Evolutionary conservation across 1,284 basidiomycete genomes (phyloP).

Genomic region (Heliocybe sulcata): DNA sequence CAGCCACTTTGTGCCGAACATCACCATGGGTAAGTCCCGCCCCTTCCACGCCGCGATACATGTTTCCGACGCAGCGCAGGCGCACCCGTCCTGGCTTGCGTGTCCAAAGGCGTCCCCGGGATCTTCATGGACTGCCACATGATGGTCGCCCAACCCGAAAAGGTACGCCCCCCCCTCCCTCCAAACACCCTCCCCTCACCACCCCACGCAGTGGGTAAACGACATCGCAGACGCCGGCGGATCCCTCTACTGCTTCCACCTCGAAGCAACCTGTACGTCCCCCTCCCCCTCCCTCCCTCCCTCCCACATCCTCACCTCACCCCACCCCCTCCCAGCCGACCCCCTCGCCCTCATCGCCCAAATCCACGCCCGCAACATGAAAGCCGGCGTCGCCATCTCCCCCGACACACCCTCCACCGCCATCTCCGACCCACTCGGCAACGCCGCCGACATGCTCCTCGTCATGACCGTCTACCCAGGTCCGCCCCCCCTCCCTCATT

Average conservation of each 20-base stretch:
- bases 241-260: conserved; percentile 93
- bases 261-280: conserved; percentile 85
- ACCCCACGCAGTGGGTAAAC: conserved; percentile 76
- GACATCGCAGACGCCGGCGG: conserved; percentile 96
- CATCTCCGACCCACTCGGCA: conserved; percentile 78
- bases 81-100: conserved; percentile 82
- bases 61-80: conserved; percentile 38
- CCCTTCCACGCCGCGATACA: background rate
- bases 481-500: conserved; percentile 17
- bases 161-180: conserved; percentile 37
- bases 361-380: conserved; percentile 78
- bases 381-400: conserved; percentile 90
- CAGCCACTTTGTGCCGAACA: conserved; percentile 98
- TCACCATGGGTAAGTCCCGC: conserved; percentile 76
- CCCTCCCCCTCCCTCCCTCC: background rate
- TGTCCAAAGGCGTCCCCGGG: conserved; percentile 85
- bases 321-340: conserved; percentile 45
- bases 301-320: background rate
- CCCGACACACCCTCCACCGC: conserved; percentile 84
- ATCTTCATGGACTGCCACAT: conserved; percentile 99
- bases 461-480: conserved; percentile 98
- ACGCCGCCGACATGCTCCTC: conserved; percentile 85
- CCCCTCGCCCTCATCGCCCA: conserved; percentile 68
- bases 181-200: background rate
- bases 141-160: conserved; percentile 96